These are phyloP conservation scores for Leishmania major DNA, from an alignment of 208 protist species.

Conservation along the genomic window DNA sequence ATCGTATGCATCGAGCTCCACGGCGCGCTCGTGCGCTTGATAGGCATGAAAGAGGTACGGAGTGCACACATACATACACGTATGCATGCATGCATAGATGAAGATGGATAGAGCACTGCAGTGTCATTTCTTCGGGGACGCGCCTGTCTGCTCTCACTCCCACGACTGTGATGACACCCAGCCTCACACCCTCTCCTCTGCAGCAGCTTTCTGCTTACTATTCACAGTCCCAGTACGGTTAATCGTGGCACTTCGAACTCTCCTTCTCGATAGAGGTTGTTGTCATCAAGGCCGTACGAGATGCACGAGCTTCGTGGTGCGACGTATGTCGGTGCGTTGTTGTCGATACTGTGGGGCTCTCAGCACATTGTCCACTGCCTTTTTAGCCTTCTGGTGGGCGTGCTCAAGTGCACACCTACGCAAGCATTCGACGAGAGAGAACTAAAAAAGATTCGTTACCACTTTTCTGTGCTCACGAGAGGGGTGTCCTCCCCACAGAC, in stretches of 20 bases:
- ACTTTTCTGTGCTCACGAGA: too few relatives aligned
- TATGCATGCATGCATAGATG: neutral
- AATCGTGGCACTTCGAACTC: constrained; percentile 32
- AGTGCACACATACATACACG: neutral
- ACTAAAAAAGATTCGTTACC: neutral
- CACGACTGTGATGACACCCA: neutral
- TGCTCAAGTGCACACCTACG: neutral
- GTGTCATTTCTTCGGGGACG: neutral
- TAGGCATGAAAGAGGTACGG: neutral
- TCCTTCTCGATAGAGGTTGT: constrained; percentile 24
- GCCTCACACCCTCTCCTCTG: neutral
- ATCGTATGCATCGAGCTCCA: neutral
- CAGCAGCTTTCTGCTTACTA: neutral
- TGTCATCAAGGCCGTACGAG: constrained; percentile 35
- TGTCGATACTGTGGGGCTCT: neutral
- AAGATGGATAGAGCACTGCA: neutral
- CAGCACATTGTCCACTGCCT: neutral
- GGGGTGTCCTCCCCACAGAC: too few relatives aligned
- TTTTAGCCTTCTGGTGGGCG: neutral
- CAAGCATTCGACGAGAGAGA: too few relatives aligned
- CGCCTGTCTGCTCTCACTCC: neutral
- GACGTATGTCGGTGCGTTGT: neutral
- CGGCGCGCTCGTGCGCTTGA: neutral
- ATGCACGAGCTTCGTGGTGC: neutral
- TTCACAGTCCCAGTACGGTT: constrained; percentile 13